Conservation (phyloP, 352 stramenopile species). For the Phytophthora nicotianae region DNA sequence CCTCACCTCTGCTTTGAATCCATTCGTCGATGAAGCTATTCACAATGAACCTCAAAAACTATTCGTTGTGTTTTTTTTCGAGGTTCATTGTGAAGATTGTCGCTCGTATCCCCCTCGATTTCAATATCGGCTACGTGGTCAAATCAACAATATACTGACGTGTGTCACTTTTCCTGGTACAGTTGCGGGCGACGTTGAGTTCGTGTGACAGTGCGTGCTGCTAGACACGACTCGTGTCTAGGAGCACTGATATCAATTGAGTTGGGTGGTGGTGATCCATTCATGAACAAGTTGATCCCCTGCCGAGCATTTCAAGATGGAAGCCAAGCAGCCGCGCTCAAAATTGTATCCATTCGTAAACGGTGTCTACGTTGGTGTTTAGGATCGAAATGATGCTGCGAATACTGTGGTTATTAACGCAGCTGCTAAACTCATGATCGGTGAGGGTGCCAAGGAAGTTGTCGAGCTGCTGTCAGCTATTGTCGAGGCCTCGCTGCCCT, state of each 20-base stretch:
- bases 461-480: conserved; percentile 4
- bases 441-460: not conserved
- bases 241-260: not conserved
- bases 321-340: conserved; percentile 12
- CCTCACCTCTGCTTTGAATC: too few species aligned
- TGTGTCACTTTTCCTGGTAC: conserved; percentile 11
- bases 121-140: too few species aligned
- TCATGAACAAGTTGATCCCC: not conserved
- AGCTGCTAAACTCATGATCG: not conserved
- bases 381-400: conserved; percentile 2
- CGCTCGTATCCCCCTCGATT: too few species aligned
- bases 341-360: conserved; percentile 10
- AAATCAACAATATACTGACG: conserved; percentile 18
- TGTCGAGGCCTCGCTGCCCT: conserved; percentile 4
- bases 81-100: too few species aligned
- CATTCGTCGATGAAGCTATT: too few species aligned
- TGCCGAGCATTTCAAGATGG: conserved; percentile 9
- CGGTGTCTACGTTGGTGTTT: not conserved
- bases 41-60: too few species aligned
- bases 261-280: not conserved
- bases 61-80: too few species aligned
- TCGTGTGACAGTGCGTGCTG: too few species aligned
- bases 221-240: conserved; percentile 9
- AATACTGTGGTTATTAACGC: conserved; percentile 1
- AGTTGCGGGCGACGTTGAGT: not conserved